A percentile compares a stretch with the other conserved stretches of the same genome.
Conservation (phyloP, 129 eudicot species). For the Tagetes erecta region DNA sequence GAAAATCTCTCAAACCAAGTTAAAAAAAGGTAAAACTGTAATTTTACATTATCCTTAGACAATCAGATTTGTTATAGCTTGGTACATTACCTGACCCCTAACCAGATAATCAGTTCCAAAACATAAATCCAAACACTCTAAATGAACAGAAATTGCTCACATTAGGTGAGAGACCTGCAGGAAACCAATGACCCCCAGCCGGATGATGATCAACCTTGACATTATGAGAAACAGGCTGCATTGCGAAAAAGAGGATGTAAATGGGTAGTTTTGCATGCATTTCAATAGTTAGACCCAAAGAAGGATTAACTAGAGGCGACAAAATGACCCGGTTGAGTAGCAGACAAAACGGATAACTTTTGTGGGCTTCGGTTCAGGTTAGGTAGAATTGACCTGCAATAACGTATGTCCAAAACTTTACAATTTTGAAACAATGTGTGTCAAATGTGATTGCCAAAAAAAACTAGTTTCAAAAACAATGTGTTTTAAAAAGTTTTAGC, state of each 20-base stretch:
- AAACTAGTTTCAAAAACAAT: too few species aligned
- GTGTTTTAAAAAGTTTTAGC: too few species aligned
- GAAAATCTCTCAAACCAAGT: not conserved
- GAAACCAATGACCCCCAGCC: constrained; percentile 98
- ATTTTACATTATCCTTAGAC: not conserved
- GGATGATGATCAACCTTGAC: constrained; percentile 91
- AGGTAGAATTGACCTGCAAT: not conserved
- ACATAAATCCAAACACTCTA: not conserved
- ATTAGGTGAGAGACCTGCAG: constrained; percentile 96
- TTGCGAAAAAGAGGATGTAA: constrained; percentile 1
- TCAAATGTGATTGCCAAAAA: not conserved
- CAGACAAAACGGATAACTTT: not conserved
- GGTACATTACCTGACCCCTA: not conserved
- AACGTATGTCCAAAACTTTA: not conserved
- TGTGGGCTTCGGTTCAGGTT: not conserved
- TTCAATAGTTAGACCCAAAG: constrained; percentile 9
- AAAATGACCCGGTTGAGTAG: not conserved
- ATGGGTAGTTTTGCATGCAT: not conserved
- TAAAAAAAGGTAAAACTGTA: not conserved
- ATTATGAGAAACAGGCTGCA: constrained; percentile 79
- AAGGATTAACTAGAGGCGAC: not conserved
- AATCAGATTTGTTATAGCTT: not conserved
- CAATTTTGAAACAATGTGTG: not conserved
- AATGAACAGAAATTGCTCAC: constrained; percentile 50
- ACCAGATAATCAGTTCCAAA: constrained; percentile 5